These are phyloP conservation scores for Psilocybe tampanensis DNA, from an alignment of 768 basidiomycete species.

Conservation along the genomic window DNA sequence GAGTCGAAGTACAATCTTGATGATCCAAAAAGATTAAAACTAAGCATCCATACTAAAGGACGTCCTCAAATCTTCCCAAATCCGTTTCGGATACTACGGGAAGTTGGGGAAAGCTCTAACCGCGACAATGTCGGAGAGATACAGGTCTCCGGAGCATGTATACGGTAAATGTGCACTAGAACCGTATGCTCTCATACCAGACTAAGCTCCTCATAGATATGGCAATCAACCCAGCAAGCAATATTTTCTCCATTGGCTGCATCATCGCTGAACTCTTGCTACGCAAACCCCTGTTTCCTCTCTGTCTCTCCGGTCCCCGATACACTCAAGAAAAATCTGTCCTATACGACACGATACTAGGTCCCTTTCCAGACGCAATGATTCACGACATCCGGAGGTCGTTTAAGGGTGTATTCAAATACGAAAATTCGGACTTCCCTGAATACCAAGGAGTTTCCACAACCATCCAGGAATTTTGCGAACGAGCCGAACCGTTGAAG, in stretches of 20 bases:
- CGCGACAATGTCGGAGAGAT: background rate
- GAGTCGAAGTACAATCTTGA: too few species aligned
- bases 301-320: background rate
- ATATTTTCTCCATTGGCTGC: background rate
- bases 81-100: background rate
- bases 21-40: too few species aligned
- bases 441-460: background rate
- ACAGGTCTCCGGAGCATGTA: background rate
- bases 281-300: background rate
- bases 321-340: background rate
- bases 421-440: background rate
- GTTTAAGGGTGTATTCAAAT: background rate
- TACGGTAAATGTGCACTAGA: background rate
- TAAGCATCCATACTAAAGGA: too few species aligned
- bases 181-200: too few species aligned
- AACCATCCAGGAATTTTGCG: background rate
- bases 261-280: background rate
- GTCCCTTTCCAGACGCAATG: background rate
- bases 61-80: too few species aligned
- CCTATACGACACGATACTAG: background rate
- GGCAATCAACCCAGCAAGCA: too few species aligned
- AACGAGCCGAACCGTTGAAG: background rate
- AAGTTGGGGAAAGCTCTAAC: too few species aligned
- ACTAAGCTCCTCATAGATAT: too few species aligned
- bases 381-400: background rate